These are phyloP conservation scores for Nigrospora osmanthi DNA, from an alignment of 2,329 filamentous ascomycete species.

Conservation along the genomic window DNA sequence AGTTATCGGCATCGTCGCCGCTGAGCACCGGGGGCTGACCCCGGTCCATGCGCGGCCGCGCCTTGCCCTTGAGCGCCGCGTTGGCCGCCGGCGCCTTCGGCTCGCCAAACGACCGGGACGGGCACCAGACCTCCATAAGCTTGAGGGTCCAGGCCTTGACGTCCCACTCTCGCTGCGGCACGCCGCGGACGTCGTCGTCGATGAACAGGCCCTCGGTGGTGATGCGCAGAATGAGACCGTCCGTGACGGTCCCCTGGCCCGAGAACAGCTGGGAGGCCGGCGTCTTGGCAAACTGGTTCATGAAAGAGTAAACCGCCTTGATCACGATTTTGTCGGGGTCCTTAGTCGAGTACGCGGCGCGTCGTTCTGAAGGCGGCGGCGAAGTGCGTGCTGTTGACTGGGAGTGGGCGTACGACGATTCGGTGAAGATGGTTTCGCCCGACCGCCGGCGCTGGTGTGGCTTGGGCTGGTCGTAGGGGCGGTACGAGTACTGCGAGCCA, in stretches of 20 bases:
- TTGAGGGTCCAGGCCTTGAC: constrained; percentile 98
- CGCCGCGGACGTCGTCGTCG: constrained; percentile 85
- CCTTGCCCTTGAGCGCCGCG: constrained; percentile 33
- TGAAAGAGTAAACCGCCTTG: constrained; percentile 86
- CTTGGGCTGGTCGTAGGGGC: constrained; percentile 67
- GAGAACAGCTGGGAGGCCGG: constrained; percentile 85
- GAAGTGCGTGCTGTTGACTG: constrained; percentile 78
- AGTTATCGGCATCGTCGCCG: constrained; percentile 60
- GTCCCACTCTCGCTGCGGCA: constrained; percentile 97
- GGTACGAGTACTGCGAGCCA: constrained; percentile 63
- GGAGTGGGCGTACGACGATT: constrained; percentile 80
- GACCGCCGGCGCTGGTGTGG: constrained; percentile 51
- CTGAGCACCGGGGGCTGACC: constrained; percentile 44
- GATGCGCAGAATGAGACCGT: constrained; percentile 85
- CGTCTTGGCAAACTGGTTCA: constrained; percentile 80
- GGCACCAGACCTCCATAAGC: constrained; percentile 80
- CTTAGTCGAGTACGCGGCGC: constrained; percentile 74
- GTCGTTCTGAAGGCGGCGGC: constrained; percentile 64
- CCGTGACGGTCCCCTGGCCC: constrained; percentile 76
- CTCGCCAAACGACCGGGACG: constrained; percentile 49
- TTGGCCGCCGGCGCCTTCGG: constrained; percentile 28
- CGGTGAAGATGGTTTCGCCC: constrained; percentile 67
- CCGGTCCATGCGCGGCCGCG: constrained; percentile 37
- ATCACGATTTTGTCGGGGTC: constrained; percentile 96
- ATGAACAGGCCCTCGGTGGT: constrained; percentile 94